phyloP scores from a whole-genome alignment of 805 yeast genomes.

The Sungouiozyma ichnusensis region DNA sequence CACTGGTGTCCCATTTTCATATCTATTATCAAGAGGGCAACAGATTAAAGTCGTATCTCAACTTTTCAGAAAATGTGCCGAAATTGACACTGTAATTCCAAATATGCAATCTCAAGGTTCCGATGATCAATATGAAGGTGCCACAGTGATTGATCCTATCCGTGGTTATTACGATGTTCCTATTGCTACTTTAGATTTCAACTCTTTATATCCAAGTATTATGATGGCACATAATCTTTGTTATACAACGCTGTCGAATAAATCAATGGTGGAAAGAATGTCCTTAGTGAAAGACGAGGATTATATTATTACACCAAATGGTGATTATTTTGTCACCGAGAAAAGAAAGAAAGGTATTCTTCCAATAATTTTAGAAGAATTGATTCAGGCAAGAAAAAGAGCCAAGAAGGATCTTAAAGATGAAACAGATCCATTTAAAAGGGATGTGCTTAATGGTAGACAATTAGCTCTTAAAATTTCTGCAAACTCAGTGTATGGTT shows the following conservation, averaged over 20 bases:
- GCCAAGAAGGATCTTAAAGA: slow-evolving; percentile 85
- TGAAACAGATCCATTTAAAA: slow-evolving; percentile 88
- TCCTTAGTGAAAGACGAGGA: slow-evolving; percentile 60
- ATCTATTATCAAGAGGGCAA: slow-evolving; percentile 83
- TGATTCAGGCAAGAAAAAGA: slow-evolving; percentile 81
- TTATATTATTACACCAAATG: slow-evolving; percentile 81
- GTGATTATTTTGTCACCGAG: slow-evolving; percentile 76
- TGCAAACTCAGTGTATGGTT: slow-evolving; percentile 97
- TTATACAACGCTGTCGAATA: slow-evolving; percentile 77
- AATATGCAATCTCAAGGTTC: slow-evolving; percentile 70
- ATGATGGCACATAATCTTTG: slow-evolving; percentile 99
- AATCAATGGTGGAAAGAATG: slow-evolving; percentile 55
- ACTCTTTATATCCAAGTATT: slow-evolving; percentile 92
- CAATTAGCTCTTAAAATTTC: slow-evolving; percentile 93
- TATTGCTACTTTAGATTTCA: slow-evolving; percentile 95
- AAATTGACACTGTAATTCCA: slow-evolving; percentile 81
- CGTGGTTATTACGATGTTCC: slow-evolving; percentile 96
- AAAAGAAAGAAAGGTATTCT: slow-evolving; percentile 68
- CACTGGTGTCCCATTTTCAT: slow-evolving; percentile 95
- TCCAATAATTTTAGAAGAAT: slow-evolving; percentile 85
- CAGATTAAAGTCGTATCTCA: slow-evolving; percentile 97
- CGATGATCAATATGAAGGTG: slow-evolving; percentile 96
- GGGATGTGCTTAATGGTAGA: slow-evolving; percentile 92
- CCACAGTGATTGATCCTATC: slow-evolving; percentile 93
- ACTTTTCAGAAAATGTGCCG: slow-evolving; percentile 82